These are phyloP conservation scores for Eimeria necatrix DNA, from an alignment of 169 alveolate genomes.

Conservation along the genomic window DNA sequence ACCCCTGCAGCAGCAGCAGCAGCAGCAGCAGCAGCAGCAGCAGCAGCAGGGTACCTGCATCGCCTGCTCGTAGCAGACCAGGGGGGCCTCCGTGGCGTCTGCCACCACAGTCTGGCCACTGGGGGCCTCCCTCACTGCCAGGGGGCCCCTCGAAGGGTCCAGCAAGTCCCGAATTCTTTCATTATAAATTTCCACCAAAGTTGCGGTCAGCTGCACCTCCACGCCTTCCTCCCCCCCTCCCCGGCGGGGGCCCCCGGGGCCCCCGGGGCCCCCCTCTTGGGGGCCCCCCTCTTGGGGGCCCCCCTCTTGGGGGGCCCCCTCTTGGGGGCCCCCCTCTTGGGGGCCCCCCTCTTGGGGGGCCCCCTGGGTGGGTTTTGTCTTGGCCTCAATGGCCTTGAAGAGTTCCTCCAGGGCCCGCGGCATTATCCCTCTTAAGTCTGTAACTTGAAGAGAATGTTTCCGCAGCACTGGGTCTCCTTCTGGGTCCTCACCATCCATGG, in stretches of 20 bases:
- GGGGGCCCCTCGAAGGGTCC: slow-evolving; percentile 57
- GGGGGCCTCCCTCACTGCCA: slow-evolving; percentile 45
- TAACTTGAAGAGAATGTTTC: not conserved
- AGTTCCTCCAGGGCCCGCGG: slow-evolving; percentile 17
- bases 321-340: too few relatives aligned
- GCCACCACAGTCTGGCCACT: slow-evolving; percentile 5
- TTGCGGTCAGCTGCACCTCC: slow-evolving; percentile 10
- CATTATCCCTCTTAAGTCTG: not conserved
- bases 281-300: too few relatives aligned
- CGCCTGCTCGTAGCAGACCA: not conserved
- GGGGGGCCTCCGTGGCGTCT: slow-evolving; percentile 62
- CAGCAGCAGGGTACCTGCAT: not conserved
- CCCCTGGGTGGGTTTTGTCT: not conserved
- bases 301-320: too few relatives aligned
- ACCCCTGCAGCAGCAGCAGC: not conserved
- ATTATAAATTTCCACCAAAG: slow-evolving; percentile 77
- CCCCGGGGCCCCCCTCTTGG: too few relatives aligned
- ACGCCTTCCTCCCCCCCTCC: too few relatives aligned
- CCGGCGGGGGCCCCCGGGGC: slow-evolving; percentile 20
- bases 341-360: too few relatives aligned
- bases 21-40: not conserved
- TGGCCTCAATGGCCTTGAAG: not conserved
- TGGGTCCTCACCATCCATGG: not conserved
- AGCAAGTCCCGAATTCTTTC: slow-evolving; percentile 72
- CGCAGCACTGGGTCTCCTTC: not conserved